Evolutionary conservation across 441 rosid genomes (phyloP).

Genomic region (Theobroma grandiflorum): DNA sequence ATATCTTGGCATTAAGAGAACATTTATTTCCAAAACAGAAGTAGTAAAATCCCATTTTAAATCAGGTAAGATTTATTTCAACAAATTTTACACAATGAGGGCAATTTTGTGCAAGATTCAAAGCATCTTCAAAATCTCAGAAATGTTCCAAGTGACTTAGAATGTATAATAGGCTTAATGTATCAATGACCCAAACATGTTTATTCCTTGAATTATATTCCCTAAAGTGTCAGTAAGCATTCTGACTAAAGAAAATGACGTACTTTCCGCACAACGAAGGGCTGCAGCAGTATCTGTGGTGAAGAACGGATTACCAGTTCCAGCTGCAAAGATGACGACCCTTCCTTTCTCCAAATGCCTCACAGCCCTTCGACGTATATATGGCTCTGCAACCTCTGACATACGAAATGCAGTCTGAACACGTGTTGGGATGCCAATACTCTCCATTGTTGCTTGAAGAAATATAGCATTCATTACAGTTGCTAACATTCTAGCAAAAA

Average conservation of each 20-base stretch:
- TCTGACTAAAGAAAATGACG: conserved; percentile 34
- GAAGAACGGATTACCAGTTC: conserved; percentile 96
- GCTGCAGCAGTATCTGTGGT: conserved; percentile 97
- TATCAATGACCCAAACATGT: background rate
- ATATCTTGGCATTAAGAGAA: background rate
- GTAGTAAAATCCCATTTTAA: background rate
- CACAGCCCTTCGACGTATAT: conserved; percentile 85
- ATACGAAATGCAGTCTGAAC: conserved; percentile 82
- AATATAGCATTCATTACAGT: conserved; percentile 96
- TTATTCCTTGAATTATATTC: background rate
- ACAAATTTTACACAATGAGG: background rate
- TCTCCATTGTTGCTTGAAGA: conserved; percentile 98
- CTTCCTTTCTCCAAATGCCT: conserved; percentile 97
- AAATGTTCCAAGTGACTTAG: background rate
- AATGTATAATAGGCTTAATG: background rate
- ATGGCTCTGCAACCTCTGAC: conserved; percentile 99
- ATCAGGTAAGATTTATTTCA: background rate
- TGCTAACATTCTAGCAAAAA: conserved; percentile 77
- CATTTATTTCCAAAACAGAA: conserved; percentile 3
- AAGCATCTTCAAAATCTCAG: conserved; percentile 9
- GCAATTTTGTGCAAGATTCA: background rate
- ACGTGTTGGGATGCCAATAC: conserved; percentile 77
- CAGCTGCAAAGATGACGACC: conserved; percentile 93
- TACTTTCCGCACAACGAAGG: conserved; percentile 95
- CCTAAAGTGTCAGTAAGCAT: background rate